These are phyloP conservation scores for Paraurostyla sp. DNA, from an alignment of 73 alveolate species.

Conservation along the genomic window DNA sequence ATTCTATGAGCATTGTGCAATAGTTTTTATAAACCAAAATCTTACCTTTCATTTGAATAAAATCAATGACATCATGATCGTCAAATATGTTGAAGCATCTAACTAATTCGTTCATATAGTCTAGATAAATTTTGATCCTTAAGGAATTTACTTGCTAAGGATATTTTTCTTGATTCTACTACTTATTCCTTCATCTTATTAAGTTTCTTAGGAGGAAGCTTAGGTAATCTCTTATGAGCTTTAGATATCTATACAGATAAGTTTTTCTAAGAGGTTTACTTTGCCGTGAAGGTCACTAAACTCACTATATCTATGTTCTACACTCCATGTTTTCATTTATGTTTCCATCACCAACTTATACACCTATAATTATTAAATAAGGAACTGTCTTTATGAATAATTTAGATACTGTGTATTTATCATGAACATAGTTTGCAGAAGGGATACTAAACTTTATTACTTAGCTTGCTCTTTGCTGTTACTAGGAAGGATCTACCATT, in stretches of 20 bases:
- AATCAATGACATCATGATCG: conserved; percentile 15
- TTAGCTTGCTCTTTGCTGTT: too few species aligned
- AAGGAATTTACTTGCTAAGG: not conserved
- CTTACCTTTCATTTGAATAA: conserved; percentile 32
- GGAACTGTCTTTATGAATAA: not conserved
- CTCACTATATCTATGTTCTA: conserved; percentile 30
- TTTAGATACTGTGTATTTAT: not conserved
- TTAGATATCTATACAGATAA: not conserved
- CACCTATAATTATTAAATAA: not conserved
- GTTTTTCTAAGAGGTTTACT: not conserved
- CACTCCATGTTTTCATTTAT: conserved; percentile 21
- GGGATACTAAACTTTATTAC: not conserved
- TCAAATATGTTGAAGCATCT: conserved; percentile 2
- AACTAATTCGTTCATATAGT: not conserved
- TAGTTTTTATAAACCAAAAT: not conserved
- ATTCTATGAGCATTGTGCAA: not conserved
- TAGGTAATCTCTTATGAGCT: not conserved
- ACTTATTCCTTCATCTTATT: not conserved
- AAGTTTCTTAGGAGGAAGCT: conserved; percentile 1
- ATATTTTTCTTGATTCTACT: not conserved
- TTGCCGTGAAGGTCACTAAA: conserved; percentile 1
- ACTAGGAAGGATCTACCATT: too few species aligned
- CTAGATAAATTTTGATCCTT: not conserved
- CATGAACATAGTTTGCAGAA: not conserved
- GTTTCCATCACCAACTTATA: conserved; percentile 14